These are phyloP conservation scores for Fomitopsis betulina DNA, from an alignment of 1,284 basidiomycete species.

Conservation along the genomic window DNA sequence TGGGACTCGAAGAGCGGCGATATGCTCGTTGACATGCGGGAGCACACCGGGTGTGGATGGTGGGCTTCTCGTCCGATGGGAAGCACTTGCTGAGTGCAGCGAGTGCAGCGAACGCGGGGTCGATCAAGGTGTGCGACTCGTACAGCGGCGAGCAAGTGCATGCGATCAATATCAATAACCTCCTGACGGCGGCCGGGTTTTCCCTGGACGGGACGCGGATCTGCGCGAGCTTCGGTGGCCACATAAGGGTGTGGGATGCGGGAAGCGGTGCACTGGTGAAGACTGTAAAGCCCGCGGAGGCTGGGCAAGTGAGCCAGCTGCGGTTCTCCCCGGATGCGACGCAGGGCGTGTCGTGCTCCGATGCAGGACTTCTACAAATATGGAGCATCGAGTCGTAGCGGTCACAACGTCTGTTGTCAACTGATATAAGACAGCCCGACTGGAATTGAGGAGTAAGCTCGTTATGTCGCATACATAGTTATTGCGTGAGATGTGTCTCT, in stretches of 20 bases:
- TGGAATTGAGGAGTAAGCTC: too few relatives aligned
- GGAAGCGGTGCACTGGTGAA: not conserved
- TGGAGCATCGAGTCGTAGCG: not conserved
- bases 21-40: not conserved
- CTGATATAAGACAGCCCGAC: too few relatives aligned
- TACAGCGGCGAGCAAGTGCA: not conserved
- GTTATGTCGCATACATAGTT: too few relatives aligned
- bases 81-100: slow-evolving; percentile 2
- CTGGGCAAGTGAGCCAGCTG: not conserved
- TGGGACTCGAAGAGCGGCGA: not conserved
- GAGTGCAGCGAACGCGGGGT: slow-evolving; percentile 4
- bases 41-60: slow-evolving; percentile 11
- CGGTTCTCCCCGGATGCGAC: slow-evolving; percentile 7
- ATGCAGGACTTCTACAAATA: slow-evolving; percentile 1
- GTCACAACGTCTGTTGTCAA: too few relatives aligned
- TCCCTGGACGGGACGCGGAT: slow-evolving; percentile 1
- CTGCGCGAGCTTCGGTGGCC: not conserved
- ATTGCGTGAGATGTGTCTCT: too few relatives aligned
- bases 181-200: slow-evolving; percentile 2
- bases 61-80: slow-evolving; percentile 10
- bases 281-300: not conserved
- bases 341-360: slow-evolving; percentile 3
- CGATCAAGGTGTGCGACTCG: slow-evolving; percentile 4
- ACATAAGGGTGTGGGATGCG: too few relatives aligned
- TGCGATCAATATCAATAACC: not conserved